Evolutionary conservation across 2,329 filamentous ascomycete species (phyloP).

Genomic region (Diaporthe caulivora): DNA sequence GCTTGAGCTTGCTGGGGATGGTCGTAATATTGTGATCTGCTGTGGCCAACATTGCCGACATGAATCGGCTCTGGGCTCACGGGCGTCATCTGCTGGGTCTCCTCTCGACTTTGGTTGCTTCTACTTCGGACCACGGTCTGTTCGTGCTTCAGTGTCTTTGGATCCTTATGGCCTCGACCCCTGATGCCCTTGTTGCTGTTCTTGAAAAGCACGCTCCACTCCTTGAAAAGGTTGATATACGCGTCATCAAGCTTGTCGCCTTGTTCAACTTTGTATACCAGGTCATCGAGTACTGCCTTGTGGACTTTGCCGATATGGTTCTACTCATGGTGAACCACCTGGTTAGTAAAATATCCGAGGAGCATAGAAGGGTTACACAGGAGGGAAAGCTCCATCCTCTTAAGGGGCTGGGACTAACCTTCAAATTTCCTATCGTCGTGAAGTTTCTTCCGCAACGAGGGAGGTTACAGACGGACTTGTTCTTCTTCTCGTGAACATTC

Average conservation of each 20-base stretch:
- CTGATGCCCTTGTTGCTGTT: slow-evolving; percentile 99
- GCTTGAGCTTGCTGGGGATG: slow-evolving; percentile 37
- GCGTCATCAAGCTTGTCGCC: slow-evolving; percentile 78
- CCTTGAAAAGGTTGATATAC: slow-evolving; percentile 80
- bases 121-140: neutral
- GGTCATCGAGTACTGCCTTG: neutral
- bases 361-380: neutral
- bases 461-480: slow-evolving; percentile 84
- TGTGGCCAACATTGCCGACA: slow-evolving; percentile 8
- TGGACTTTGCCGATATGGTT: slow-evolving; percentile 39
- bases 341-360: slow-evolving; percentile 1
- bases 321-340: neutral
- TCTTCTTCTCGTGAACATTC: slow-evolving; percentile 79
- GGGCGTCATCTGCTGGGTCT: slow-evolving; percentile 41
- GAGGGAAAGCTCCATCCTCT: neutral
- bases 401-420: slow-evolving; percentile 66
- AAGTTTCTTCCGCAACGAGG: slow-evolving; percentile 82
- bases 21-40: slow-evolving; percentile 44
- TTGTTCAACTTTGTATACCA: slow-evolving; percentile 28
- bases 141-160: slow-evolving; percentile 65
- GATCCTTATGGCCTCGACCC: slow-evolving; percentile 84
- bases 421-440: slow-evolving; percentile 91
- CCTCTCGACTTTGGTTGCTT: slow-evolving; percentile 13
- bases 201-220: slow-evolving; percentile 91
- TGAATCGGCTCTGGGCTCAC: slow-evolving; percentile 46